Conservation (phyloP, 208 protist species). For the Phytomonas francai region DNA sequence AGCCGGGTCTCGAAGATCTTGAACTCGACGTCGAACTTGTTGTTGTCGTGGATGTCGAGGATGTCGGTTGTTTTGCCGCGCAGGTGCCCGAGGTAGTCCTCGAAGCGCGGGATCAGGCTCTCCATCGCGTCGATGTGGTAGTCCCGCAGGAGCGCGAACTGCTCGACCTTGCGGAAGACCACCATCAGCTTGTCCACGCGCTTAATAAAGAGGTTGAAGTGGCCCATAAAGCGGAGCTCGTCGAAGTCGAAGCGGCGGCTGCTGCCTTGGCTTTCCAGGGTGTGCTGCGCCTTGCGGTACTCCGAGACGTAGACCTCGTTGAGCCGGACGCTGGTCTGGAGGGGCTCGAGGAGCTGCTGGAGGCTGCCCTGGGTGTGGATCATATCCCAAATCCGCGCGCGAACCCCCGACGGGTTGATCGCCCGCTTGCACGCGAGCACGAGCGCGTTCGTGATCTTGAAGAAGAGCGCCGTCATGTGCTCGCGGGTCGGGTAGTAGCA, state of each 20-base stretch:
- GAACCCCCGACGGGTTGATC: conserved; percentile 85
- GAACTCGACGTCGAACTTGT: conserved; percentile 94
- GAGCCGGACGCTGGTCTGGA: conserved; percentile 87
- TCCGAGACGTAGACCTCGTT: conserved; percentile 92
- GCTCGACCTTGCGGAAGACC: conserved; percentile 93
- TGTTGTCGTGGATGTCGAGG: conserved; percentile 92
- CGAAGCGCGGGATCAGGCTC: conserved; percentile 86
- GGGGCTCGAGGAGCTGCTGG: conserved; percentile 64
- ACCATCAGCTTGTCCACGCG: conserved; percentile 95
- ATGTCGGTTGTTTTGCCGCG: conserved; percentile 92
- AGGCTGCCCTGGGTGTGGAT: conserved; percentile 63
- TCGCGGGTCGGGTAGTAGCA: conserved; percentile 93
- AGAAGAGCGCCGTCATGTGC: conserved; percentile 95
- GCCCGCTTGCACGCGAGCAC: conserved; percentile 91
- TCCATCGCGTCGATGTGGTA: conserved; percentile 95
- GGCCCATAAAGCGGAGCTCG: conserved; percentile 94
- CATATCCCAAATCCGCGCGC: conserved; percentile 90
- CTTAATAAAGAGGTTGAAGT: conserved; percentile 96
- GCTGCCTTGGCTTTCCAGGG: conserved; percentile 51
- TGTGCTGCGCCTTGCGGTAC: conserved; percentile 88
- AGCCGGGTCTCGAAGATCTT: conserved; percentile 93
- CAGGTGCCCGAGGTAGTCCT: conserved; percentile 89
- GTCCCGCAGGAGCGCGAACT: conserved; percentile 92
- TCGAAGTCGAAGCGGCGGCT: conserved; percentile 90
- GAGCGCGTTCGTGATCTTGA: conserved; percentile 97